A percentile compares a stretch with the other conserved stretches of the same genome.
These are phyloP conservation scores for Didymosphaeria variabile DNA, from an alignment of 2,329 filamentous ascomycete genomes.

Conservation along the genomic window DNA sequence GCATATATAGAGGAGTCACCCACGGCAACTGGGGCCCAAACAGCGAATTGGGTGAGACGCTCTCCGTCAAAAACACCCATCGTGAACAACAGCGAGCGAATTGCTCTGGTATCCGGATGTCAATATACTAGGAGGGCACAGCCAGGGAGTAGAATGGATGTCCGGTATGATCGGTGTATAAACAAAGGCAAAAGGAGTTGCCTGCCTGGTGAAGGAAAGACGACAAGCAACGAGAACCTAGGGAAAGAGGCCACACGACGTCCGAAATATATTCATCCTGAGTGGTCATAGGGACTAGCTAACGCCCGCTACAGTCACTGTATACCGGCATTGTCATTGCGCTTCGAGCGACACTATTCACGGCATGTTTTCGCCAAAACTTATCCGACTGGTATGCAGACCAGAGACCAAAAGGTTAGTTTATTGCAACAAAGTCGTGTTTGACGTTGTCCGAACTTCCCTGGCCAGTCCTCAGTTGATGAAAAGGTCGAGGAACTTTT, in stretches of 20 bases:
- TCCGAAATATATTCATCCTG: slow-evolving; percentile 28
- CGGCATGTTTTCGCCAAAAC: slow-evolving; percentile 36
- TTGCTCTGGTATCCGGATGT: not conserved
- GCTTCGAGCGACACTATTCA: not conserved
- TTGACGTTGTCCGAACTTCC: not conserved
- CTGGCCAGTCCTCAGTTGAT: not conserved
- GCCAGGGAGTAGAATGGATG: too few relatives aligned
- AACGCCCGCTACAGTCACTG: slow-evolving; percentile 14
- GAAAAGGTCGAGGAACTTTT: not conserved
- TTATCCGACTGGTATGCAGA: slow-evolving; percentile 40
- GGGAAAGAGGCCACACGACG: slow-evolving; percentile 13
- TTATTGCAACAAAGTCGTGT: not conserved
- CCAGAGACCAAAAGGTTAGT: slow-evolving; percentile 15
- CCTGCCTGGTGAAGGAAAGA: not conserved
- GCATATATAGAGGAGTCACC: slow-evolving; percentile 14
- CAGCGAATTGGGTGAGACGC: slow-evolving; percentile 30
- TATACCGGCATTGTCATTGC: slow-evolving; percentile 14
- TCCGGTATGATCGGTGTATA: not conserved
- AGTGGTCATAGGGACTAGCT: slow-evolving; percentile 33
- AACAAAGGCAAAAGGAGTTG: not conserved
- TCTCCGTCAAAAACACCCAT: slow-evolving; percentile 43
- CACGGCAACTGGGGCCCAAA: slow-evolving; percentile 37
- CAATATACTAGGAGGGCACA: too few relatives aligned
- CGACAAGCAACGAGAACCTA: not conserved
- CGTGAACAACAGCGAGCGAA: not conserved